phyloP scores from a whole-genome alignment of 768 basidiomycete genomes.

The Mycena galericulata region DNA sequence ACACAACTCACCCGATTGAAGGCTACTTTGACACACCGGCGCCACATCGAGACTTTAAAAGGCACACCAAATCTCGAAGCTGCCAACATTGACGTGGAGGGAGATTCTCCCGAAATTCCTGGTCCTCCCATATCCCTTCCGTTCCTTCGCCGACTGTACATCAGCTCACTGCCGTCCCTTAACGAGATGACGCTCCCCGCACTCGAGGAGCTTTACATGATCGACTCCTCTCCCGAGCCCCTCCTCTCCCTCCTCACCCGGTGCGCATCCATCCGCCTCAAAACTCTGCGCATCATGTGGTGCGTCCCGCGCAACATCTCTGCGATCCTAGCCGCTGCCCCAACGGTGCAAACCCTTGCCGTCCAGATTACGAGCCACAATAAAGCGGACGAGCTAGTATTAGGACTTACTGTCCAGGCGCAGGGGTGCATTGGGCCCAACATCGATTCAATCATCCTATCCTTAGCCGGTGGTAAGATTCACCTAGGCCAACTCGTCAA shows the following conservation, averaged over 20 bases:
- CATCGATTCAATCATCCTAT: not conserved
- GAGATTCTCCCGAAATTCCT: not conserved
- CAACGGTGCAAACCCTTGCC: not conserved
- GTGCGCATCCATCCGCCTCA: not conserved
- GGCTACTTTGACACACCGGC: rapidly evolving
- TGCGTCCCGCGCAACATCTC: not conserved
- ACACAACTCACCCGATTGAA: slow-evolving; percentile 13
- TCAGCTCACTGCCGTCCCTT: not conserved
- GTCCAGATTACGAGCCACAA: not conserved
- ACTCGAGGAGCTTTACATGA: slow-evolving; percentile 6
- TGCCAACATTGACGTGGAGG: slow-evolving; percentile 3
- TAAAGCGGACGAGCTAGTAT: not conserved
- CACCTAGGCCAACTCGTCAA: not conserved
- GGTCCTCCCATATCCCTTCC: not conserved
- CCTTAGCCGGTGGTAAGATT: not conserved
- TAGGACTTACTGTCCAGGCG: not conserved
- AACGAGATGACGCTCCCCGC: not conserved
- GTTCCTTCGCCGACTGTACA: slow-evolving; percentile 13
- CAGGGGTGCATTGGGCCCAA: not conserved
- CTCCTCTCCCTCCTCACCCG: not conserved
- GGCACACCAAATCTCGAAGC: slow-evolving; percentile 5
- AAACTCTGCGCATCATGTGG: not conserved
- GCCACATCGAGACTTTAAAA: not conserved
- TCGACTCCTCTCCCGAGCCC: not conserved
- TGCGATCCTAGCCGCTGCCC: not conserved